Base-by-base conservation (phyloP, 1,284 basidiomycete genomes). In the Neonothopanus nambi region DNA sequence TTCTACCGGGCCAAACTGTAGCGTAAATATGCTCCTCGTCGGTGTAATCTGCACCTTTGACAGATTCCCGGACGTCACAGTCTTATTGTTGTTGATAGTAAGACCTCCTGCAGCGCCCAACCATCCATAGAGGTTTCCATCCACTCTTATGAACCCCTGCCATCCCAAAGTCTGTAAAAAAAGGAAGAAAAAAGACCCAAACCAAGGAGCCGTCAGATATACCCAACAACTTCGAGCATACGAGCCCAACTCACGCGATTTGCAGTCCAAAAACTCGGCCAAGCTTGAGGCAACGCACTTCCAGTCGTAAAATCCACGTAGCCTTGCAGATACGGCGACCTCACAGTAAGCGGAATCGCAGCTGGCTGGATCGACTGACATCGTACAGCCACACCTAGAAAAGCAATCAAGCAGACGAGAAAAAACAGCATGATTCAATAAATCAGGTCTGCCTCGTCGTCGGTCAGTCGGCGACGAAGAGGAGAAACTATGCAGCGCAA, bases 291-390 rank as follows among this genome's bases (percentile, higher is more conserved):
- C 26, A 52, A 41, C 37, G 24, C 45, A 21, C 53, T 52, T 43
- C 26, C 48, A 33, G 39, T 56, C 44, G 43, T 58, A 47, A 28
- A 54, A 20, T 5, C 20, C 20, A 66, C 39, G 63, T 67, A 71
- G 20, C 59, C 48, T 13, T 61, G 66, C 2, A 72, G 59, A 50
- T 70, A 72, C 6, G 70, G 69, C n/a, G 70, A 68, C 17, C 68
- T 60, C 12, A 70, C 67, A 5, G 70, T 68, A 13, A 71, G 63
- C 21, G 67, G 70, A 48, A 65, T 49, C 17, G 63, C 58, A 5
- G 62, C 46, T 5, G 67, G 64, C 20, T 43, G 50, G 9, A 57
- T 51, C 23, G 40, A 36, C 43, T 51, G 49, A 44, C 30, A 51
- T 42, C 17, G 39, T 23, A 44, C 49, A 33, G 13, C 3, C 30